These are phyloP conservation scores for Cyclostephanos invisitatus DNA, from an alignment of 108 stramenopile genomes.

Conservation along the genomic window DNA sequence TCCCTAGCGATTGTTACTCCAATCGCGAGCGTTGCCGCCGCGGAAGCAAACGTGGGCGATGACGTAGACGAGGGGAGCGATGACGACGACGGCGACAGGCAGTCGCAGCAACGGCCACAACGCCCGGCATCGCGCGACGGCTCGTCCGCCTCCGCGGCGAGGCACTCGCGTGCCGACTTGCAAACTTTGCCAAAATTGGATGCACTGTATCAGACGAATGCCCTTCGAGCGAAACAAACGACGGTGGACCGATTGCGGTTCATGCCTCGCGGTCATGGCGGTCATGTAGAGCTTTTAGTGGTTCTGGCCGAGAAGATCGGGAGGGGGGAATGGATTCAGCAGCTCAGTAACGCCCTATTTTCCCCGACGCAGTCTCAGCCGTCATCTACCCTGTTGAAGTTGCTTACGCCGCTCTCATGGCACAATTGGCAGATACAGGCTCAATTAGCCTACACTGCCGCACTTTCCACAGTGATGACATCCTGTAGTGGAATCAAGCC, in stretches of 20 bases:
- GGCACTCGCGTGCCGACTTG: constrained; percentile 56
- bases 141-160: constrained; percentile 19
- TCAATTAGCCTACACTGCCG: constrained; percentile 35
- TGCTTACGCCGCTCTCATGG: constrained; percentile 9
- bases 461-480: constrained; percentile 50
- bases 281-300: constrained; percentile 31
- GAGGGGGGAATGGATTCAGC: constrained; percentile 30
- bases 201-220: constrained; percentile 51
- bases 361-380: constrained; percentile 8
- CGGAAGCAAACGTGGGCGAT: constrained; percentile 37
- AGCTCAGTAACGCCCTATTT: constrained; percentile 32
- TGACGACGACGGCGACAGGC: constrained; percentile 41
- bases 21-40: constrained; percentile 9
- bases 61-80: constrained; percentile 55
- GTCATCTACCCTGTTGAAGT: constrained; percentile 10
- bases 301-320: constrained; percentile 38
- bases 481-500: constrained; percentile 55
- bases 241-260: constrained; percentile 7
- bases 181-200: constrained; percentile 67
- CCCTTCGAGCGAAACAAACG: constrained; percentile 32
- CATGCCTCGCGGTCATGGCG: constrained; percentile 12
- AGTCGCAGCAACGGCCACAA: constrained; percentile 25
- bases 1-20: not conserved
- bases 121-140: constrained; percentile 14
- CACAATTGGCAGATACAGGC: constrained; percentile 9